Evolutionary conservation across 306 rosid genomes (phyloP).

Genomic region (Fagus crenata): DNA sequence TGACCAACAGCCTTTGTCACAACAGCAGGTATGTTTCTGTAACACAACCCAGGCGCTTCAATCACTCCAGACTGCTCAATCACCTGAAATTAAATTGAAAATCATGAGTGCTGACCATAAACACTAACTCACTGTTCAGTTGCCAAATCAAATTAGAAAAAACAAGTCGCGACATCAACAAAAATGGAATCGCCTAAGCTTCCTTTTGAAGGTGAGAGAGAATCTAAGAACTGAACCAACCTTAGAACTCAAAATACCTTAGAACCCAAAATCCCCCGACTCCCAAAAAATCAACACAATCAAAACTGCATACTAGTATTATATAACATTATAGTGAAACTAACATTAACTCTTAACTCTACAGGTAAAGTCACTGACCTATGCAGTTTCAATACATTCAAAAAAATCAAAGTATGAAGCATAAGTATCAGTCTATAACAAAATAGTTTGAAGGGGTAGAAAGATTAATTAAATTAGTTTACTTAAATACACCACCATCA

Average conservation of each 20-base stretch:
- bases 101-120: background rate
- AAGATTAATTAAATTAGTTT: too few species aligned
- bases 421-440: too few species aligned
- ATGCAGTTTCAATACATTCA: too few species aligned
- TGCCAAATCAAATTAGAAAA: background rate
- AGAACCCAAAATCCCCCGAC: background rate
- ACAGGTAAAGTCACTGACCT: too few species aligned
- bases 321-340: background rate
- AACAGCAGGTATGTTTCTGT: slow-evolving; percentile 54
- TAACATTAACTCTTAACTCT: too few species aligned
- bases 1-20: slow-evolving; percentile 82
- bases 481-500: too few species aligned
- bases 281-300: too few species aligned
- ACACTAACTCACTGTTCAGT: background rate
- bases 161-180: background rate
- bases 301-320: too few species aligned
- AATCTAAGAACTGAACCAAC: background rate
- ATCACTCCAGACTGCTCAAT: slow-evolving; percentile 75
- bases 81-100: slow-evolving; percentile 51
- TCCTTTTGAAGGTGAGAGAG: background rate
- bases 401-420: too few species aligned
- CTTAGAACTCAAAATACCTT: background rate
- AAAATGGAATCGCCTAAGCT: background rate
- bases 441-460: too few species aligned
- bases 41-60: slow-evolving; percentile 62